Base-by-base conservation (phyloP, 345 rosid genomes). In the Lepidium didymum region DNA sequence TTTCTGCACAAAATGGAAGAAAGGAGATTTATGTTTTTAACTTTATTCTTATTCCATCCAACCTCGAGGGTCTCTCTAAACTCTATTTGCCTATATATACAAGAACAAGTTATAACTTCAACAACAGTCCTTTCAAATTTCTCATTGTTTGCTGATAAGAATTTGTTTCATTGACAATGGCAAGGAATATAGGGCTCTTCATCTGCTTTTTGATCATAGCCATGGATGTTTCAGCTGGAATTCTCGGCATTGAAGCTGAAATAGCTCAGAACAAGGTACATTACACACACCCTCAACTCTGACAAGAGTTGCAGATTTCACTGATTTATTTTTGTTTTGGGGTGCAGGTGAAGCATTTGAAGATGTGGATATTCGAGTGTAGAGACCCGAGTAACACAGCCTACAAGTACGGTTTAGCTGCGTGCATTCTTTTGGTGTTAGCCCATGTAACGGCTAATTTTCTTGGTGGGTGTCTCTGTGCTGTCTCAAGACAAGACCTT, bases 361-460 rank as follows among this genome's bases (percentile, higher is more conserved):
- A 76, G 79, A 40, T 80, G 77, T 84, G 80, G 96, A 79, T 90
- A 35, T 84, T 88, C 33, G 94, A 85, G 74, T 93, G 97, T 29
- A 81, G 90, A 81, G 86, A 90, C 34, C 96, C 97, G 13, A 93
- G 96, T 69, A 21, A 64, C 18, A 52, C 83, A 43, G 98, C 98
- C 18, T 90, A 79, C 87, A 77, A 80, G 73, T 85, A 86, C 1
- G 96, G 93, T 5, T 21, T 92, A 73, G 88, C 96, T 3, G 96
- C 96, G 3, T 80, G 86, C 15, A 38, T 88, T 3, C 81, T 92
- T 15, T 63, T 92, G 40, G 80, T 35, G 9, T 66, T 87, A 12
- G 87, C 98, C 35, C 98, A 92, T 53, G 77, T 70, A 4, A 51
- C 84, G 6, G 93, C 81, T 14, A 86, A 83, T 58, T 55, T 84